phyloP scores from a whole-genome alignment of 345 rosid species.

The Abelmoschus esculentus region DNA sequence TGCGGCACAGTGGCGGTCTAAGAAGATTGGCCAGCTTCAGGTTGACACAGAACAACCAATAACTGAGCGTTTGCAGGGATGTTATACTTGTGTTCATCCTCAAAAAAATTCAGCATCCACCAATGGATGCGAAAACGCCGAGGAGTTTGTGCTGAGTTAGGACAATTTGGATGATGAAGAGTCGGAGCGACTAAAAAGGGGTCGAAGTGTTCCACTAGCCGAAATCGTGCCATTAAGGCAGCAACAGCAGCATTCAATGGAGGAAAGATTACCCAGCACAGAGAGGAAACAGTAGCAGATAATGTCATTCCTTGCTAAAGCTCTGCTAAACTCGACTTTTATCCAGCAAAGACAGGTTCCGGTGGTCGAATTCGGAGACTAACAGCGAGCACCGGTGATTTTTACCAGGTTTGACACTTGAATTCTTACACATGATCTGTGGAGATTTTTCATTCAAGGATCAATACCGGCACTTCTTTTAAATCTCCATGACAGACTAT shows the following conservation, averaged over 20 bases:
- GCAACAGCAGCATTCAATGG: constrained; percentile 63
- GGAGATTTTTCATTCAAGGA: no score
- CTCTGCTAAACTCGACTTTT: constrained; percentile 45
- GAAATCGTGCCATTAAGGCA: constrained; percentile 58
- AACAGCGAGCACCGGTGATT: constrained; percentile 29
- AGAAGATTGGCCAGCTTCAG: no score
- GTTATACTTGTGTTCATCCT: no score
- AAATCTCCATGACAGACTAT: no score
- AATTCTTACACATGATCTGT: no score
- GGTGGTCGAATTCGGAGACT: constrained; percentile 29
- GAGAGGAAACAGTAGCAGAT: constrained; percentile 60
- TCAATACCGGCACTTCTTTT: no score
- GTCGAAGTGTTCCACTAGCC: constrained; percentile 36
- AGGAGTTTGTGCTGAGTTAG: constrained; percentile 56
- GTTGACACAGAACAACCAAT: no score
- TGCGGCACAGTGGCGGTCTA: no score
- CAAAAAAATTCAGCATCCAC: no score
- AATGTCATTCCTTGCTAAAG: constrained; percentile 66
- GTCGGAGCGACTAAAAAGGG: constrained; percentile 54
- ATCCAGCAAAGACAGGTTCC: constrained; percentile 31
- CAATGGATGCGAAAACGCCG: not conserved
- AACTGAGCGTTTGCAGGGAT: no score
- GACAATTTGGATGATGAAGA: constrained; percentile 62
- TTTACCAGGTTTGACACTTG: no score
- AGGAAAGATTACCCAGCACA: constrained; percentile 39